Conservation (phyloP, 345 rosid species). For the Hypericum perforatum region DNA sequence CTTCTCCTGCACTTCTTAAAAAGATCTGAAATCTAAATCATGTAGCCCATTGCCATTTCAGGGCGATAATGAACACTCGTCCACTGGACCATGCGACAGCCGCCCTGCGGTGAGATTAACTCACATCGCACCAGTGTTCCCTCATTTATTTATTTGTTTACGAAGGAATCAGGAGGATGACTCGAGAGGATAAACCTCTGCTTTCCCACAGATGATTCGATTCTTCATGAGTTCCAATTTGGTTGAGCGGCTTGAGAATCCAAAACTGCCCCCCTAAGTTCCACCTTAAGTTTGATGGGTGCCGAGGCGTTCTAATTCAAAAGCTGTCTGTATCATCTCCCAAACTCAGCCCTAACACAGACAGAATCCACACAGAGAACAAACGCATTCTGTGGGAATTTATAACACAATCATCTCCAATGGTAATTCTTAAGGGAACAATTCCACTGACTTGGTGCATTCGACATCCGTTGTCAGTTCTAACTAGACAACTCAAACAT, state of each 20-base stretch:
- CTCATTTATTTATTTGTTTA: too few relatives aligned
- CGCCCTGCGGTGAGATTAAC: conserved; percentile 69
- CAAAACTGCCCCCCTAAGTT: conserved; percentile 96
- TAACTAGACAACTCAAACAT: background rate
- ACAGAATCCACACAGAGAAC: conserved; percentile 80
- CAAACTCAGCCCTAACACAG: conserved; percentile 90
- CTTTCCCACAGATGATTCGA: conserved; percentile 46
- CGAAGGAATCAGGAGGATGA: background rate
- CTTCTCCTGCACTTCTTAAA: too few relatives aligned
- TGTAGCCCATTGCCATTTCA: conserved; percentile 9
- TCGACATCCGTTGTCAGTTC: background rate
- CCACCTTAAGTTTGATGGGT: conserved; percentile 95
- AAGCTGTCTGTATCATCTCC: conserved; percentile 65
- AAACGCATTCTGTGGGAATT: conserved; percentile 65
- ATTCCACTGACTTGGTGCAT: background rate
- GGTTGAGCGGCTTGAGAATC: conserved; percentile 45
- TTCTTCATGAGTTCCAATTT: conserved; percentile 94
- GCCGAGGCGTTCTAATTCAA: conserved; percentile 64
- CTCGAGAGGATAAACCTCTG: background rate
- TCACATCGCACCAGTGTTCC: too few relatives aligned
- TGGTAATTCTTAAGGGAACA: conserved; percentile 41
- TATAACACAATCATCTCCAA: conserved; percentile 66
- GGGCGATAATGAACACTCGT: conserved; percentile 60
- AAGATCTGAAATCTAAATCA: conserved; percentile 7
- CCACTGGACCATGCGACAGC: conserved; percentile 67